Evolutionary conservation across 306 rosid species (phyloP), one percentile per base, ranked within the genome.

Genomic region (Fagus crenata): DNA sequence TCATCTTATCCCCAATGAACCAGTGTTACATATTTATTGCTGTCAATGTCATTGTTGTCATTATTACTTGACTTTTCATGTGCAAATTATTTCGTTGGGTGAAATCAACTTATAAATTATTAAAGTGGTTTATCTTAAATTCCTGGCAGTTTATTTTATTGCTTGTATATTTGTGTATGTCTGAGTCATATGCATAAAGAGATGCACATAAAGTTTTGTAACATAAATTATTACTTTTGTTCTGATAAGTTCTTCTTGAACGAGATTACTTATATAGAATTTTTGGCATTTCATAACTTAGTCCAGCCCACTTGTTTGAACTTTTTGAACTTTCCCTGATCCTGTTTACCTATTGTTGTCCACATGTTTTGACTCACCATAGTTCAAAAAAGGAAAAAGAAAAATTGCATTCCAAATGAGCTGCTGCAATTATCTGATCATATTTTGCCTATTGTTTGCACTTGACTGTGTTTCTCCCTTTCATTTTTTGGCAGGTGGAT

Each of bases 401-500:
- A 49, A 31, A 43, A 43, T 14, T 11, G 72, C 51, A 49, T 33
- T 64, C 53, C 40, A 37, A 5, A 59, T 72, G 28, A 36, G 32
- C 71, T n/a, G 28, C 81, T n/a, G 37, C 77, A 49, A 58, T 61
- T n/a, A 54, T 53, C 37, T 32, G 71, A 17, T 73, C 35, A 31
- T 18, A 28, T 69, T 54, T n/a, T 42, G 49, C 31, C 8, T 8
- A 5, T 46, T 4, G 9, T 60, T 33, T 22, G 49, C 53, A 35
- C 36, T 40, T 63, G 42, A 12, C 56, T 6, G 7, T 15, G 46
- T 6, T 7, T 67, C 71, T 43, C 28, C 61, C 12, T 67, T 41
- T 71, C 53, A 37, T 65, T 75, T 31, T 46, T 84, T 75, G 78
- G 83, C 90, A 92, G 98, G 96, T 90, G 63, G 98, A 94, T 87